These are phyloP conservation scores for Naganishia vaughanmartiniae DNA, from an alignment of 768 basidiomycete genomes.

Conservation along the genomic window DNA sequence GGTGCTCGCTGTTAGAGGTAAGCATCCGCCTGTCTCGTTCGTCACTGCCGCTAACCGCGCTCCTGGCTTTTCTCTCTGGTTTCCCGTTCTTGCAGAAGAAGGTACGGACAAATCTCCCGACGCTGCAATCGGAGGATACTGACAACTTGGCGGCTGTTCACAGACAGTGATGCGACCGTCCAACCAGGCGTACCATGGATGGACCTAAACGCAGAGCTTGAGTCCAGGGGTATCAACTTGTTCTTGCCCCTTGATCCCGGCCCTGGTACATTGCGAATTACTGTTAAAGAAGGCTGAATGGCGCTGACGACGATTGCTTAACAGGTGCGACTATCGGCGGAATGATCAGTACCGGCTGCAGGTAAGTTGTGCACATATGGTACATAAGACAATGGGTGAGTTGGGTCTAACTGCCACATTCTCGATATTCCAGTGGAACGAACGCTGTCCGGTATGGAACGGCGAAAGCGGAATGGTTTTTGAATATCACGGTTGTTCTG, in stretches of 20 bases:
- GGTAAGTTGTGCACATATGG: constrained; percentile 7
- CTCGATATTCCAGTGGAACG: constrained; percentile 59
- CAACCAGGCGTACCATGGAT: constrained; percentile 51
- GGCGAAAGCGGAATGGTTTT: constrained; percentile 81
- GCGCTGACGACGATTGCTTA: not conserved
- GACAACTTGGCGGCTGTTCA: not conserved
- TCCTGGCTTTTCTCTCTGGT: not conserved
- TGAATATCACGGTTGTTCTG: constrained; percentile 81
- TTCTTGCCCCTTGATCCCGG: constrained; percentile 84
- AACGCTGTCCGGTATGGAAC: constrained; percentile 71
- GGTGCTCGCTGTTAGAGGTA: constrained; percentile 67
- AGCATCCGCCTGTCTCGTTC: not conserved
- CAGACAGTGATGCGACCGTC: constrained; percentile 51
- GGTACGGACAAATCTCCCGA: not conserved
- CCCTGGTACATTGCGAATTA: constrained; percentile 51
- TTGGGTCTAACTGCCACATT: too few species aligned
- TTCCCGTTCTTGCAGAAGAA: not conserved
- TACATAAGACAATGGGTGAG: too few species aligned
- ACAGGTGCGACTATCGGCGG: constrained; percentile 76
- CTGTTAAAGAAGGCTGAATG: not conserved
- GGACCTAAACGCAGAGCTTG: constrained; percentile 56
- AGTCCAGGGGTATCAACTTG: constrained; percentile 68
- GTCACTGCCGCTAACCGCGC: not conserved
- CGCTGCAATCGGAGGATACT: not conserved
- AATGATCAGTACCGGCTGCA: constrained; percentile 80